Evolutionary conservation across 2,329 filamentous ascomycete genomes (phyloP), one percentile per base, ranked within the genome.

Genomic region (Colletotrichum lindemuthianum): DNA sequence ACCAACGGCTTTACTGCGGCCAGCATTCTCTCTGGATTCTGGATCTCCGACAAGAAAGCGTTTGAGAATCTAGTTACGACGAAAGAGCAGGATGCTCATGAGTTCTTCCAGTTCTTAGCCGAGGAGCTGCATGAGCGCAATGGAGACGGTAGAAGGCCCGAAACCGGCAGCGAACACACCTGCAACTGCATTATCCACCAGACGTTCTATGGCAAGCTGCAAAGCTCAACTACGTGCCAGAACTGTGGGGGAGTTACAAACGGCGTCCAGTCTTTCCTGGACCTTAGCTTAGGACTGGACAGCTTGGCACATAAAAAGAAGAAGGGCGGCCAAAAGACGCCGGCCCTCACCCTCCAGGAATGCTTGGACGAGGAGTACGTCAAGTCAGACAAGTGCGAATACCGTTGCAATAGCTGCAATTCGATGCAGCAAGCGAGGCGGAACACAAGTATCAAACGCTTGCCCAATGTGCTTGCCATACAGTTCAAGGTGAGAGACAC

Each of bases 41-140:
- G 94, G 93, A 92, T 94, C 70, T 92, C 91, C 5, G 91, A 92
- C 75, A 89, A 86, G 79, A 88, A 85, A 75, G 85, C 86, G 0
- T 90, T 90, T 66, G 86, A 92, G 77, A 89, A 91, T 66, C 83
- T 94, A 24, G 92, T 95, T 2, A 96, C 94, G 10, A 97, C 96
- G 71, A 92, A 94, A 72, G 95, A 98, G 77, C 95, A 98, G 79
- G 95, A 98, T 74, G 95, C 95, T 1, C 95, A 98, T 74, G 95
- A 98, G 75, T 98, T 97, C 78, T 96, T 97, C 76, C 93, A 97
- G 74, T 97, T 97, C 73, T 86, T 98, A 39, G 90, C 96, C 40
- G 95, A 97, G 79, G 92, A 96, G 71, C 84, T 99, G 13, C 95
- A 97, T 74, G 88, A 91, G 73, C 86, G 93, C 44, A 96, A 94